Conservation (phyloP, 75 land plant genomes). For the Gnetum montanum region DNA sequence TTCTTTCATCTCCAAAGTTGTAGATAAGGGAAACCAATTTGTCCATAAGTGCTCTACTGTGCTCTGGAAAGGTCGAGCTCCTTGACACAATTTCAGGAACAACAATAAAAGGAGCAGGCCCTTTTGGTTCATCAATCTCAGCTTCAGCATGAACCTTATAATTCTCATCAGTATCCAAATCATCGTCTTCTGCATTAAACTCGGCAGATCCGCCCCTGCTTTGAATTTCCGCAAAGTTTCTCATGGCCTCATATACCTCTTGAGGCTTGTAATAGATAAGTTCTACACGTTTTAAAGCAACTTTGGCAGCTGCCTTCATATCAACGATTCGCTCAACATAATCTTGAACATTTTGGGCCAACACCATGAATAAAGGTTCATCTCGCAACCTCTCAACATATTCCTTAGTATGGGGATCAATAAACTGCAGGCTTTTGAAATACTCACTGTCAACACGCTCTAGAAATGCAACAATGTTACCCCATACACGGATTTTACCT, state of each 20-base stretch:
- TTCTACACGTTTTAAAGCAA: slow-evolving; percentile 69
- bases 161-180: slow-evolving; percentile 28
- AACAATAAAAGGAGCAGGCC: slow-evolving; percentile 54
- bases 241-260: slow-evolving; percentile 91
- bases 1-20: slow-evolving; percentile 82
- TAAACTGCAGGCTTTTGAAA: slow-evolving; percentile 88
- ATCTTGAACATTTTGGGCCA: slow-evolving; percentile 84
- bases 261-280: slow-evolving; percentile 93
- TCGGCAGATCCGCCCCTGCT: slow-evolving; percentile 11
- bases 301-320: slow-evolving; percentile 70
- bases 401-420: slow-evolving; percentile 87
- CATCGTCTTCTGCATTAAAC: slow-evolving; percentile 24
- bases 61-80: slow-evolving; percentile 67
- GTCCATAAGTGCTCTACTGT: slow-evolving; percentile 72
- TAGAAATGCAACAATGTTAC: slow-evolving; percentile 71
- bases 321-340: slow-evolving; percentile 67
- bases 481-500: slow-evolving; percentile 79
- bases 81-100: slow-evolving; percentile 70
- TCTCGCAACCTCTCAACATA: slow-evolving; percentile 85
- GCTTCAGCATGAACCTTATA: slow-evolving; percentile 2
- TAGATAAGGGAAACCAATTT: slow-evolving; percentile 62
- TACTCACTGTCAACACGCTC: slow-evolving; percentile 77
- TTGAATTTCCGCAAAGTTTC: slow-evolving; percentile 55
- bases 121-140: slow-evolving; percentile 33
- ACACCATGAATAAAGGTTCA: slow-evolving; percentile 67